phyloP scores from a whole-genome alignment of 805 yeast genomes.

The Hanseniaspora vineae region DNA sequence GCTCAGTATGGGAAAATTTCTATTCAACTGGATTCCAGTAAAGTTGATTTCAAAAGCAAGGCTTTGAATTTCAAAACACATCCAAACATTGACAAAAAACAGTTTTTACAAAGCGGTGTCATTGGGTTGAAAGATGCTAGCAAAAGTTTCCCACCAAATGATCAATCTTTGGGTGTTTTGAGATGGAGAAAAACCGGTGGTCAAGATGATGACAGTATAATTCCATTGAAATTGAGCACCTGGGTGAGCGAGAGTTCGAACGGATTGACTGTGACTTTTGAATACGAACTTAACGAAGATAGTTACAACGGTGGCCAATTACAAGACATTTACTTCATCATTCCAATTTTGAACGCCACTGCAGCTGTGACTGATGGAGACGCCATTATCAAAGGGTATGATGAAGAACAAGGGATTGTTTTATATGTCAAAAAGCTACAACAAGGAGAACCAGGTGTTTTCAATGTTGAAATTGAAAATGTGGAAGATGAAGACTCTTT shows the following conservation, averaged over 20 bases:
- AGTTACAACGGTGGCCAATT: conserved; percentile 27
- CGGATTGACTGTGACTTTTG: conserved; percentile 63
- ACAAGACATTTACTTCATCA: conserved; percentile 37
- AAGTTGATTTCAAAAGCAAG: conserved; percentile 30
- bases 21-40: conserved; percentile 35
- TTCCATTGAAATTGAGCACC: conserved; percentile 66
- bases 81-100: conserved; percentile 80
- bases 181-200: conserved; percentile 69
- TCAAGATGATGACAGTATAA: conserved; percentile 33
- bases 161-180: conserved; percentile 78
- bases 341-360: conserved; percentile 43
- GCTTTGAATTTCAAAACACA: conserved; percentile 74
- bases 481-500: conserved; percentile 68
- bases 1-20: conserved; percentile 55
- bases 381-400: conserved; percentile 42
- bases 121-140: conserved; percentile 66
- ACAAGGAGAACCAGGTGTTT: conserved; percentile 49
- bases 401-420: conserved; percentile 52
- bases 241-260: conserved; percentile 66
- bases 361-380: conserved; percentile 36
- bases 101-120: conserved; percentile 42
- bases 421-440: conserved; percentile 48
- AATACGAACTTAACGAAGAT: conserved; percentile 58
- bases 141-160: conserved; percentile 83
- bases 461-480: conserved; percentile 59